These are phyloP conservation scores for Ascoidea rubescens DNA, from an alignment of 805 yeast species.

Conservation along the genomic window DNA sequence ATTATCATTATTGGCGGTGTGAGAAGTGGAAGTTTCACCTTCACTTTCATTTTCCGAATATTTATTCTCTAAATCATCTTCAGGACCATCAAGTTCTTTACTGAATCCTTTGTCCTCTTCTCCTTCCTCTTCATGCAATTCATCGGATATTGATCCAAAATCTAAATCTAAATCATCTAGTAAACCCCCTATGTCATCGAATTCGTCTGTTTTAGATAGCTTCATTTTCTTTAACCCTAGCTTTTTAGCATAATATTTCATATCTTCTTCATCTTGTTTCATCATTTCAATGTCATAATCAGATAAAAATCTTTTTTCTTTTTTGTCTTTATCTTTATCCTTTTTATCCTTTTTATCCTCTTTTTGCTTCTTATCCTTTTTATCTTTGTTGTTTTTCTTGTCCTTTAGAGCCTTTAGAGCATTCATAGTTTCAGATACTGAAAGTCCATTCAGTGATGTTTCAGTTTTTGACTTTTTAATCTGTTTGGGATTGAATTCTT, in stretches of 20 bases:
- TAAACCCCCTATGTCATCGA: constrained; percentile 72
- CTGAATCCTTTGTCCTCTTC: constrained; percentile 26
- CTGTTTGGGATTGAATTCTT: constrained; percentile 1
- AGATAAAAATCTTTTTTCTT: constrained; percentile 13
- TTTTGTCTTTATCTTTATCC: constrained; percentile 10
- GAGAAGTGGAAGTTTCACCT: constrained; percentile 1
- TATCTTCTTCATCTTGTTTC: constrained; percentile 60
- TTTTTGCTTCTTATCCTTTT: constrained; percentile 7
- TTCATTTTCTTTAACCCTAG: constrained; percentile 52
- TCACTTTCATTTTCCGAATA: constrained; percentile 16
- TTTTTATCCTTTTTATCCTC: constrained; percentile 8
- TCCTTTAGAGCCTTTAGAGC: constrained; percentile 18
- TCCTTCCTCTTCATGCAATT: constrained; percentile 26
- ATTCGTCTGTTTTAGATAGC: constrained; percentile 40
- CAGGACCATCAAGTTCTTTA: constrained; percentile 17
- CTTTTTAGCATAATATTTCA: constrained; percentile 70
- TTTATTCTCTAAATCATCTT: constrained; percentile 10
- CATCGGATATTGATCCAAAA: constrained; percentile 17
- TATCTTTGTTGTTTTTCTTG: constrained; percentile 12
- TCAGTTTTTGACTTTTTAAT: too few species aligned
- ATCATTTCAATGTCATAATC: constrained; percentile 34
- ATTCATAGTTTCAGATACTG: constrained; percentile 18
- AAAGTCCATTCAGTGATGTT: too few species aligned
- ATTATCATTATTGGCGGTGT: constrained; percentile 9
- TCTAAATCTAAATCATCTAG: constrained; percentile 41